Evolutionary conservation across 2,329 filamentous ascomycete species (phyloP), one percentile per base, ranked within the genome.

Genomic region (Sclerotinia trifoliorum): DNA sequence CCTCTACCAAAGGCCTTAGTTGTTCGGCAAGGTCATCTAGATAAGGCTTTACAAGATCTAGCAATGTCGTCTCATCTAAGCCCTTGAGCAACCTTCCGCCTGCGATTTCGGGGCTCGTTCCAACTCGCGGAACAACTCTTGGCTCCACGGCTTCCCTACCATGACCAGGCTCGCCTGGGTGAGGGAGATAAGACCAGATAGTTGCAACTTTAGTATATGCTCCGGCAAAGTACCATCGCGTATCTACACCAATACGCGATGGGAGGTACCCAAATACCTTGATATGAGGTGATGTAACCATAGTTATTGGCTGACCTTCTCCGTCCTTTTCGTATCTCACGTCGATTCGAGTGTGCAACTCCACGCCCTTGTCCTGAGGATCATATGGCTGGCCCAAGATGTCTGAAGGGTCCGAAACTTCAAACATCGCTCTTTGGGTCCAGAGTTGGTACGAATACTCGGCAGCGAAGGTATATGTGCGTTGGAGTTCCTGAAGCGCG

Each of bases 141-240:
- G 42, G 26, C 42, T 46, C 2, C 24, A n/a, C 44, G 11, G 1
- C 26, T 48, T 48, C 11, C 3, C 19, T 21, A 4, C 21, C 10
- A 46, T 21, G 2, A 1, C 32, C 42, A 21, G 24, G 24, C 1
- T 46, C 17, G 1, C 11, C 19, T 15, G 44, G 5, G 6, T 0
- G 2, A n/a, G 44, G 58, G 5, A 24, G 0, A 35, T 35, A 5
- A 32, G 49, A 0, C 44, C 29, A 35, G 2, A 61, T 44, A 49
- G 0, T 0, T 17, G 11, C 42, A 24, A 2, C 1, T 11, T 1
- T 11, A 0, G 0, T 32, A 3, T 0, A 0, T 7, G 0, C 0
- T 2, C 0, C 8, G 10, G 2, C 1, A 17, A 17, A 32, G 21
- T n/a, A 56, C 29, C 19, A 56, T 35, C 29, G 39, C 15, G 15